These are phyloP conservation scores for Kappamyces sp. DNA, from an alignment of 192 early-diverging fungal species.

Conservation along the genomic window DNA sequence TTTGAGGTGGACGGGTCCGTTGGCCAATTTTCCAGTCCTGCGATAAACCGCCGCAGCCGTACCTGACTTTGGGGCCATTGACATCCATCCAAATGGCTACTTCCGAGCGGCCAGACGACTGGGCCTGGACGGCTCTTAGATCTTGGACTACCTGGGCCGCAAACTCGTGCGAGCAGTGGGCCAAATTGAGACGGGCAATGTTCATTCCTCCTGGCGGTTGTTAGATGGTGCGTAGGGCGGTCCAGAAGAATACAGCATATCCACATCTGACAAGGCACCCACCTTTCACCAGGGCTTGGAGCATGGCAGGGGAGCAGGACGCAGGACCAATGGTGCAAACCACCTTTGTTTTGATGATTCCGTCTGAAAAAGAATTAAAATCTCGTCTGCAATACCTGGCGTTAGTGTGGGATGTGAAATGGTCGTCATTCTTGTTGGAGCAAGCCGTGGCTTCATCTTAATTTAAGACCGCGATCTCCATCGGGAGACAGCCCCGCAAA, in stretches of 20 bases:
- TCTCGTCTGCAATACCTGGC: no score
- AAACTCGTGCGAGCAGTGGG: slow-evolving; percentile 51
- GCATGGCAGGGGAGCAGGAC: background rate
- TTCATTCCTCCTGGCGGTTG: slow-evolving; percentile 48
- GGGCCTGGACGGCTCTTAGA: slow-evolving; percentile 32
- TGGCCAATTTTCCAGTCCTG: slow-evolving; percentile 45
- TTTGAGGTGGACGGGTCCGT: slow-evolving; percentile 35
- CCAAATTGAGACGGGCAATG: slow-evolving; percentile 49
- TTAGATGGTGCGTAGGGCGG: slow-evolving; percentile 31
- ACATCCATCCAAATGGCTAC: slow-evolving; percentile 56
- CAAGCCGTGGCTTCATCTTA: no score
- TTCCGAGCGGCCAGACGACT: slow-evolving; percentile 29
- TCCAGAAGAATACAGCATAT: slow-evolving; percentile 1
- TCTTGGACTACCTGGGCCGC: slow-evolving; percentile 43
- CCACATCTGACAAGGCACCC: slow-evolving; percentile 2
- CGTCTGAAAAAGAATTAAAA: background rate
- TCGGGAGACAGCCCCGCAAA: no score
- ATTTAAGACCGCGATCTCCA: no score
- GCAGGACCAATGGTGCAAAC: slow-evolving; percentile 45
- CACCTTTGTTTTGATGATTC: slow-evolving; percentile 33
- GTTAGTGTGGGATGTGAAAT: no score
- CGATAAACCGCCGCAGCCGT: background rate
- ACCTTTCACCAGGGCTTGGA: background rate
- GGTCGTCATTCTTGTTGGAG: no score
- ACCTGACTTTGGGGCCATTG: slow-evolving; percentile 59